A percentile compares a stretch with the other conserved stretches of the same genome.
phyloP scores from a whole-genome alignment of 2,329 filamentous ascomycete species.

The Talaromyces sp. region DNA sequence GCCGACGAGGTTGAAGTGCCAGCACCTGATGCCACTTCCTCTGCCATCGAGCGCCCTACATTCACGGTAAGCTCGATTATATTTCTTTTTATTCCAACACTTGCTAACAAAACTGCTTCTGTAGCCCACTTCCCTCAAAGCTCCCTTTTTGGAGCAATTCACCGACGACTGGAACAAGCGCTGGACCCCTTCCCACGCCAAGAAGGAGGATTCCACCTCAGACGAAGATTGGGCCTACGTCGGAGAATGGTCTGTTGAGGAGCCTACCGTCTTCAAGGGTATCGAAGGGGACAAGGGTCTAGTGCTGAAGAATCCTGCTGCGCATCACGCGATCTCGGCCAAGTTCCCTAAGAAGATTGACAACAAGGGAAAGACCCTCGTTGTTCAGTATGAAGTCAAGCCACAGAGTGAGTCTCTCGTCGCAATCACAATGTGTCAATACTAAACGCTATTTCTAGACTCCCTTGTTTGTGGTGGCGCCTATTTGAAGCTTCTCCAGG shows the following conservation, averaged over 20 bases:
- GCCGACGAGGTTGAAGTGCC: conserved; percentile 64
- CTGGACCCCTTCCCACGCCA: conserved; percentile 94
- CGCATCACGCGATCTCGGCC: conserved; percentile 98
- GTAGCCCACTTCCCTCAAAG: conserved; percentile 83
- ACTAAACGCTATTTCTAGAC: conserved; percentile 52
- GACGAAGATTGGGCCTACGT: conserved; percentile 96
- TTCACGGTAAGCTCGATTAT: conserved; percentile 70
- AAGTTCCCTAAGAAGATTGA: conserved; percentile 96
- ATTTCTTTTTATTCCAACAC: conserved; percentile 13
- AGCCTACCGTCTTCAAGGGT: conserved; percentile 83
- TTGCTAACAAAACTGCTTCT: conserved; percentile 20
- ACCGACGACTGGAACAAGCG: conserved; percentile 89
- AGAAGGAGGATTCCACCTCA: conserved; percentile 82
- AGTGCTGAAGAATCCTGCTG: conserved; percentile 95
- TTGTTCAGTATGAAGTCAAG: conserved; percentile 99
- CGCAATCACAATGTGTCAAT: conserved; percentile 22
- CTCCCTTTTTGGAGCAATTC: conserved; percentile 97
- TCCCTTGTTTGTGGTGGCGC: conserved; percentile 96
- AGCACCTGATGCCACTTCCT: conserved; percentile 51
- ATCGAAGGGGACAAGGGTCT: conserved; percentile 94
- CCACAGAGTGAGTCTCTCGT: conserved; percentile 72
- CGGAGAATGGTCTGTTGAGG: conserved; percentile 94
- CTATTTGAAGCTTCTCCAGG: conserved; percentile 97
- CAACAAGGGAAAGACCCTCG: conserved; percentile 94
- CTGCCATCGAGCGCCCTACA: conserved; percentile 65